Evolutionary conservation across 257 asterid genomes (phyloP), one percentile per base, ranked within the genome.

Genomic region (Orobanche coerulescens): DNA sequence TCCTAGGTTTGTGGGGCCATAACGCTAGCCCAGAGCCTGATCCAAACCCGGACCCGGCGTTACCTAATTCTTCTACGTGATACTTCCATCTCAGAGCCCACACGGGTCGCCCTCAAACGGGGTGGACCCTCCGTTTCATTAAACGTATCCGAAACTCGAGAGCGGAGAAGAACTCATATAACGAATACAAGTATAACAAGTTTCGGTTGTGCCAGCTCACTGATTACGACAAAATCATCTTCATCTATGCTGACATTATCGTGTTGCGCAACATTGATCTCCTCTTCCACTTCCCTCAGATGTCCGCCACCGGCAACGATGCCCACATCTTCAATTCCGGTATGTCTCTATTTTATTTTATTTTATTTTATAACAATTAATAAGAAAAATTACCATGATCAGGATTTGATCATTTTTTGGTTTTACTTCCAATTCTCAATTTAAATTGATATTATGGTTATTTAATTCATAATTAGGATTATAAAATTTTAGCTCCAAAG

Each of bases 181-280:
- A 86, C 42, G 87, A 84, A 22, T 86, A 86, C 73, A 86, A 86
- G 52, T 86, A 86, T 77, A 86, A 86, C 78, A 86, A 86, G 66
- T 81, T 86, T 68, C 63, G 95, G 26, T 65, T 86, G 10, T 86
- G 93, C 90, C 93, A 84, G 70, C 86, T 86, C 40, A 77, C 81
- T 0, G 82, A 77, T 3, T 84, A 84, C 49, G 85, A 82, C 30
- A 84, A 84, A 12, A 40, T 87, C 67, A 74, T 87, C 31, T 87
- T 87, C 79, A 77, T 87, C 50, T 91, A 87, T 46, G 63, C 95
- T 0, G 95, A 87, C 78, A 61, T 87, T 61, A 40, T 80, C 23
- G 68, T 84, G 10, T 61, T 87, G n/a, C 83, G 85, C 6, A 84
- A 77, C 72, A 70, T 82, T 1, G 95, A 84, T 25, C 31, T 80